Evolutionary conservation across 495 filamentous ascomycete species (phyloP).

Genomic region (Articulospora tetracladia): DNA sequence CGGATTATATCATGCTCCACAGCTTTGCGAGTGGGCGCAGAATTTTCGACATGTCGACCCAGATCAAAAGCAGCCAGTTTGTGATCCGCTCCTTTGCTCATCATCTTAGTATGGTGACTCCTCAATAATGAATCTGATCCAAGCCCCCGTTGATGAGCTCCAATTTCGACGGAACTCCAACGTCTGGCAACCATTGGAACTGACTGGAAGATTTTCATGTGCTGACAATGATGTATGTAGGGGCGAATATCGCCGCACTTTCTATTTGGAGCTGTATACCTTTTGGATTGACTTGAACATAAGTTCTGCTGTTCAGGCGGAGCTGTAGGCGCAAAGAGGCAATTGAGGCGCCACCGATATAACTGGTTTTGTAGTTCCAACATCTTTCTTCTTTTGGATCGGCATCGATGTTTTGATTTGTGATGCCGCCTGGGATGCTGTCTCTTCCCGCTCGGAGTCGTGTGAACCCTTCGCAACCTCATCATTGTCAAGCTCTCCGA

Average conservation of each 20-base stretch:
- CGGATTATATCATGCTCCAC: constrained; percentile 16
- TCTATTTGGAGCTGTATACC: not conserved
- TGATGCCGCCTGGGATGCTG: not conserved
- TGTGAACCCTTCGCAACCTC: constrained; percentile 1
- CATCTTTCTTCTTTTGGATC: not conserved
- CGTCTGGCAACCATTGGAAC: constrained; percentile 7
- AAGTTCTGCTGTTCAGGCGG: constrained; percentile 2
- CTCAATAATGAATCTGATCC: not conserved
- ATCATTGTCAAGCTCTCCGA: constrained; percentile 17
- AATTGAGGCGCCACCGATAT: constrained; percentile 4
- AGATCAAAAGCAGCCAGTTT: not conserved
- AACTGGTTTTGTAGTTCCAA: not conserved
- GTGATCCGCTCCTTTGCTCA: too few species aligned
- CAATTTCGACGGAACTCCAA: constrained; percentile 23
- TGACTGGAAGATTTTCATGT: not conserved
- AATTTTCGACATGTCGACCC: constrained; percentile 7
- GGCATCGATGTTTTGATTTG: not conserved
- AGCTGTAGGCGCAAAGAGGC: constrained; percentile 12
- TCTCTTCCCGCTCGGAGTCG: constrained; percentile 4
- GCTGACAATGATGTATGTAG: not conserved
- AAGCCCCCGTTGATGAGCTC: not conserved
- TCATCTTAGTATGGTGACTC: too few species aligned
- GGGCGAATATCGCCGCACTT: not conserved
- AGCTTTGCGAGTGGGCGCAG: constrained; percentile 5
- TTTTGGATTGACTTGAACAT: not conserved